Conservation (phyloP, 2,329 filamentous ascomycete species). For the Tympanopsis confertula region DNA sequence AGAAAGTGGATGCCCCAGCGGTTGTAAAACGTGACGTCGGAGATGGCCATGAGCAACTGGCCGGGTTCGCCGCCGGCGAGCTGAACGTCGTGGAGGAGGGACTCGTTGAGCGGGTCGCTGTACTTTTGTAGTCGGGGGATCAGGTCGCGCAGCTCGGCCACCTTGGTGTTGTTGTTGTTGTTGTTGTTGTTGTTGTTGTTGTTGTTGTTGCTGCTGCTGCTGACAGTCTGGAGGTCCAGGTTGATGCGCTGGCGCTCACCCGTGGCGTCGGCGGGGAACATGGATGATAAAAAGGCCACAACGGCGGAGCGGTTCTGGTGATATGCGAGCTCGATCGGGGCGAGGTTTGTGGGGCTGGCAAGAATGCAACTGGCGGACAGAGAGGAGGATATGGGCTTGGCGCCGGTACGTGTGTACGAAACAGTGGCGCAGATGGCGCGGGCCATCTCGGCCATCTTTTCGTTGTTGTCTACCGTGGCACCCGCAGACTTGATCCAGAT, state of each 20-base stretch:
- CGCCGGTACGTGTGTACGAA: too few relatives aligned
- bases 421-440: conserved; percentile 18
- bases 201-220: conserved; percentile 9
- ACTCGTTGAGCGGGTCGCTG: conserved; percentile 25
- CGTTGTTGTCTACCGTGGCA: conserved; percentile 5
- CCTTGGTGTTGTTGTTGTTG: conserved; percentile 3
- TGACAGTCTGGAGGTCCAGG: conserved; percentile 2
- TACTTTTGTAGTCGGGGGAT: conserved; percentile 20
- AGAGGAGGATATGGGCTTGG: too few relatives aligned
- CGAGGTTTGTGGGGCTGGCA: too few relatives aligned
- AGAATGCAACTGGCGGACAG: too few relatives aligned
- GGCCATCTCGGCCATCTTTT: conserved; percentile 6
- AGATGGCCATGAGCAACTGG: conserved; percentile 36
- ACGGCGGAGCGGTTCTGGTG: conserved; percentile 9
- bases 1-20: conserved; percentile 49
- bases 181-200: conserved; percentile 18
- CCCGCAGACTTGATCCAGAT: conserved; percentile 29
- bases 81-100: conserved; percentile 37
- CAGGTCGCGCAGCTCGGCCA: conserved; percentile 15
- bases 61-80: conserved; percentile 31
- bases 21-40: conserved; percentile 20
- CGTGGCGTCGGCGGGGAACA: conserved; percentile 4
- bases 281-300: too few relatives aligned
- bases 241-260: conserved; percentile 10
- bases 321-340: conserved; percentile 23